Evolutionary conservation across 306 rosid genomes (phyloP).

Genomic region (Cucumis hystrix): DNA sequence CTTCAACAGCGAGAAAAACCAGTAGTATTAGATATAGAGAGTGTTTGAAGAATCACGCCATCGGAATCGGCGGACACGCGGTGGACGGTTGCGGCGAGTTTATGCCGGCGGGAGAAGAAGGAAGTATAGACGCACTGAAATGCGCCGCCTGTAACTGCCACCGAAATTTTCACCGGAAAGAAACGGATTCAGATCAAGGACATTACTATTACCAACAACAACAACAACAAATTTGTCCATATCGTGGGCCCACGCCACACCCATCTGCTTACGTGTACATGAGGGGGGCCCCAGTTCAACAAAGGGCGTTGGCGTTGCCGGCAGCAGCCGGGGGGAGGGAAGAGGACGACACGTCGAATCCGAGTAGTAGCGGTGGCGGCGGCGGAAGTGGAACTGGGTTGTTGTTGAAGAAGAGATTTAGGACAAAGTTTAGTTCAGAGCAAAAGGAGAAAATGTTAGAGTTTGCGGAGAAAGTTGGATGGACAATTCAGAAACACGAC

Average conservation of each 20-base stretch:
- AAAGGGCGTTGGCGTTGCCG: conserved; percentile 40
- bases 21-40: conserved; percentile 42
- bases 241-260: conserved; percentile 27
- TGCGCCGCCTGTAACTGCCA: conserved; percentile 94
- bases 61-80: conserved; percentile 52
- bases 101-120: conserved; percentile 62
- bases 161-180: conserved; percentile 83
- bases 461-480: conserved; percentile 62
- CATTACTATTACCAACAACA: conserved; percentile 9
- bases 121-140: conserved; percentile 56
- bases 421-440: conserved; percentile 63
- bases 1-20: conserved; percentile 9
- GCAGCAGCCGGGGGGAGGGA: conserved; percentile 20
- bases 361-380: conserved; percentile 40
- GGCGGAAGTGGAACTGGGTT: conserved; percentile 24
- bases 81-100: conserved; percentile 88
- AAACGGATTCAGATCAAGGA: conserved; percentile 19
- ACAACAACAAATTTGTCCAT: conserved; percentile 30
- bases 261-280: conserved; percentile 47
- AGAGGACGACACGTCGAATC: conserved; percentile 61
- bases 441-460: conserved; percentile 80
- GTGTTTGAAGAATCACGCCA: conserved; percentile 80
- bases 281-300: conserved; percentile 23
- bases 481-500: conserved; percentile 81
- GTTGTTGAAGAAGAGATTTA: conserved; percentile 36